These are phyloP conservation scores for Cotoneaster glaucophyllus DNA, from an alignment of 306 rosid genomes.

Conservation along the genomic window DNA sequence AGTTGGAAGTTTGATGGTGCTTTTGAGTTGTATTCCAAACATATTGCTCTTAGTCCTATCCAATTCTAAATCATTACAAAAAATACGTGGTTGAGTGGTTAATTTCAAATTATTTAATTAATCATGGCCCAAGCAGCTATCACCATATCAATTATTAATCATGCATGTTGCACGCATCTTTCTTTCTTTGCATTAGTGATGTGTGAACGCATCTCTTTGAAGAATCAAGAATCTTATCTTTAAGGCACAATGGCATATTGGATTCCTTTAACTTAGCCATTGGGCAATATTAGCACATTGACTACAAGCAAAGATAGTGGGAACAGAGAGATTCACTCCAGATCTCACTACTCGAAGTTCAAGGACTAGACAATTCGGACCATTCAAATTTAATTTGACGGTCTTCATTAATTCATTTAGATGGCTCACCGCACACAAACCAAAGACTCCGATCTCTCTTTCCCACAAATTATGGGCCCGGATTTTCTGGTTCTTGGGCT, in stretches of 20 bases:
- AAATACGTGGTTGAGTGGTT: not conserved
- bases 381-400: too few relatives aligned
- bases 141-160: not conserved
- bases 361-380: fast-evolving
- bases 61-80: not conserved
- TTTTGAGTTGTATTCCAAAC: too few relatives aligned
- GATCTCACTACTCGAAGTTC: too few relatives aligned
- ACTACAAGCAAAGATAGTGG: not conserved
- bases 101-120: not conserved
- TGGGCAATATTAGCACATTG: not conserved
- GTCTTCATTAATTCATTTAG: too few relatives aligned
- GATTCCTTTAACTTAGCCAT: not conserved
- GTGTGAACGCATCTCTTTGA: not conserved
- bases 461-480: too few relatives aligned
- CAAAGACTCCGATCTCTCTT: too few relatives aligned
- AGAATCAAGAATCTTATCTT: not conserved
- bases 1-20: not conserved
- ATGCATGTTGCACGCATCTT: not conserved
- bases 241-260: not conserved
- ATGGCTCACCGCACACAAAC: too few relatives aligned
- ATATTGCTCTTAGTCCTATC: not conserved
- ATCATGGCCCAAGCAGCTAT: not conserved
- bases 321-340: fast-evolving
- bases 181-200: not conserved
- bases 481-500: too few relatives aligned